Evolutionary conservation across 345 rosid species (phyloP).

Genomic region (Boechera retrofracta): DNA sequence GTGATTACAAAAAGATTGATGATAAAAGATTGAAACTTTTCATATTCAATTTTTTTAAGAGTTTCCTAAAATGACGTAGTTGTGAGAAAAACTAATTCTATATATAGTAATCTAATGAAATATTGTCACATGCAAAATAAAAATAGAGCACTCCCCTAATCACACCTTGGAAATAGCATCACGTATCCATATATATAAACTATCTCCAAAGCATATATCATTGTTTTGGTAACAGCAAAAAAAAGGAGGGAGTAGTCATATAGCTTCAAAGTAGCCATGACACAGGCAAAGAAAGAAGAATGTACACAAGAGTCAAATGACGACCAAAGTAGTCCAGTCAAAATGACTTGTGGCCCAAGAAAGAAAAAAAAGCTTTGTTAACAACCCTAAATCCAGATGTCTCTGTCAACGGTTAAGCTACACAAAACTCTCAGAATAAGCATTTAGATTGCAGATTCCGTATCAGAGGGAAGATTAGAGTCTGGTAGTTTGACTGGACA

Average conservation of each 20-base stretch:
- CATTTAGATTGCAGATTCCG: not conserved
- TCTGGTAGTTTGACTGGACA: not conserved
- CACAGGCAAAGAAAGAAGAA: not conserved
- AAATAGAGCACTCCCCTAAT: too few relatives aligned
- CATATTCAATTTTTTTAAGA: too few relatives aligned
- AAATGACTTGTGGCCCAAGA: constrained; percentile 19
- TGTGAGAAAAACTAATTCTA: too few relatives aligned
- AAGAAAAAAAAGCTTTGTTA: not conserved
- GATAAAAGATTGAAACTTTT: too few relatives aligned
- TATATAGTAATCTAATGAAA: too few relatives aligned
- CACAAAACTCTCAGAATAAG: not conserved
- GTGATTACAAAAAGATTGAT: too few relatives aligned
- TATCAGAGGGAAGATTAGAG: not conserved
- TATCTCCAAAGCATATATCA: not conserved
- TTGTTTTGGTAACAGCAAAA: not conserved
- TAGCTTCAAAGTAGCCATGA: not conserved
- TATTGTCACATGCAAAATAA: too few relatives aligned
- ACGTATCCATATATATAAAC: not conserved
- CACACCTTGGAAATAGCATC: not conserved
- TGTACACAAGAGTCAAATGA: not conserved
- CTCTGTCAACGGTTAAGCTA: constrained; percentile 4
- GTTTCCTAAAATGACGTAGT: too few relatives aligned
- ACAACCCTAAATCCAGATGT: not conserved
- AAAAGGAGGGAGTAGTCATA: not conserved
- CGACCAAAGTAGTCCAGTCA: not conserved